Evolutionary conservation across 768 basidiomycete species (phyloP).

Genomic region (Rhizopogon roseolus): DNA sequence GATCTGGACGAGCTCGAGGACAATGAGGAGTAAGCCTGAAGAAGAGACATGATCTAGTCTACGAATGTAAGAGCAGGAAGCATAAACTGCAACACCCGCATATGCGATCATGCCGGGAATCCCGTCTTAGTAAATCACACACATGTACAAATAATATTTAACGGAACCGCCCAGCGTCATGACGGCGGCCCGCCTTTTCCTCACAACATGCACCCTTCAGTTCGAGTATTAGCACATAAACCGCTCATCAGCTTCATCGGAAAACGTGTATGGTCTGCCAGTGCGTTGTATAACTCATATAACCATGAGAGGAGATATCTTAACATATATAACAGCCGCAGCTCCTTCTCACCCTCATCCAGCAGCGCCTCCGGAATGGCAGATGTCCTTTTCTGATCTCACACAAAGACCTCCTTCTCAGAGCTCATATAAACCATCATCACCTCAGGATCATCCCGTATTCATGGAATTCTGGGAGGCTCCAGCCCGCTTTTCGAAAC

Average conservation of each 20-base stretch:
- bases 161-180: not conserved
- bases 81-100: no score
- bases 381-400: conserved; percentile 43
- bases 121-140: conserved; percentile 16
- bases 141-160: conserved; percentile 7
- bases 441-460: conserved; percentile 8
- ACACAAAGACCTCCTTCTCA: conserved; percentile 28
- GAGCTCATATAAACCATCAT: not conserved
- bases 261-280: conserved; percentile 45
- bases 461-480: conserved; percentile 64
- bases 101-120: not conserved
- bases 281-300: conserved; percentile 24
- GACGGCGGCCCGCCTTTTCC: not conserved
- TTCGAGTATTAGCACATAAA: conserved; percentile 38
- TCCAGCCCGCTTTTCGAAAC: conserved; percentile 54
- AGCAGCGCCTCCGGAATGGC: conserved; percentile 59
- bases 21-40: conserved; percentile 21
- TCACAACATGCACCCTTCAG: conserved; percentile 26
- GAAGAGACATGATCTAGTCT: not conserved
- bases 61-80: not conserved
- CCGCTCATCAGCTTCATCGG: conserved; percentile 64
- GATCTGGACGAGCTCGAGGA: conserved; percentile 40
- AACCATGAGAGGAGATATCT: not conserved
- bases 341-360: conserved; percentile 54
- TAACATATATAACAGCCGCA: conserved; percentile 19